Conservation (phyloP, 1,284 basidiomycete genomes). For the Somion occarium region DNA sequence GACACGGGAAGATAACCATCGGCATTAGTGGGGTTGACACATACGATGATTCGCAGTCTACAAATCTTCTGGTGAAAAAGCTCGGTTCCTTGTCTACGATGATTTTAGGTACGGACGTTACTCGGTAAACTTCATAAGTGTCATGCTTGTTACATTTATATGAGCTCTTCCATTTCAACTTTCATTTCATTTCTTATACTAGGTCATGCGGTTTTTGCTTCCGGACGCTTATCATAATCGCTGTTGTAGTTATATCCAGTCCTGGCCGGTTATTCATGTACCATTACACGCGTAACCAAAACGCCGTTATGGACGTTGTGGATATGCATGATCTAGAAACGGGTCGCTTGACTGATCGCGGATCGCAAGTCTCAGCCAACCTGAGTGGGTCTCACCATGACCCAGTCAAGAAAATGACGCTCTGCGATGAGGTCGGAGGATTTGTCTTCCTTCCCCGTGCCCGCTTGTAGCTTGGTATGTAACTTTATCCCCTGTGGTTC, state of each 20-base stretch:
- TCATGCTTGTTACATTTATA: background rate
- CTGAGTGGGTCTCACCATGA: background rate
- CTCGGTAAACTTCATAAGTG: background rate
- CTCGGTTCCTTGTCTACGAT: constrained; percentile 15
- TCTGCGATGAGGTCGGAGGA: background rate
- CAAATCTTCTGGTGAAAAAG: constrained; percentile 16
- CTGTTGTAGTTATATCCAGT: background rate
- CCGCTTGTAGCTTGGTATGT: background rate
- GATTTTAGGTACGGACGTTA: constrained; percentile 14
- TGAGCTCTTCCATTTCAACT: background rate
- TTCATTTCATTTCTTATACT: background rate
- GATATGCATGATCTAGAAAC: too few species aligned
- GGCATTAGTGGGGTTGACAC: constrained; percentile 25
- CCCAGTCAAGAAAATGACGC: too few species aligned
- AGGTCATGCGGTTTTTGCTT: background rate
- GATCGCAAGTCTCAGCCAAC: too few species aligned
- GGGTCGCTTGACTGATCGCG: too few species aligned
- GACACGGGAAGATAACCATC: constrained; percentile 21
- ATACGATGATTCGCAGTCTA: constrained; percentile 12
- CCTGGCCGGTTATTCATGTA: too few species aligned
- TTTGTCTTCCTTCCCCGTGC: background rate
- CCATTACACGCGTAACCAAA: too few species aligned
- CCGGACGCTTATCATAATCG: background rate
- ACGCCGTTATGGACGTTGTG: too few species aligned
- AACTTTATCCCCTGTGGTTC: background rate